A percentile compares a stretch with the other conserved stretches of the same genome.
Evolutionary conservation across 768 basidiomycete genomes (phyloP).

Genomic region (Lactifluus hygrophoroides): DNA sequence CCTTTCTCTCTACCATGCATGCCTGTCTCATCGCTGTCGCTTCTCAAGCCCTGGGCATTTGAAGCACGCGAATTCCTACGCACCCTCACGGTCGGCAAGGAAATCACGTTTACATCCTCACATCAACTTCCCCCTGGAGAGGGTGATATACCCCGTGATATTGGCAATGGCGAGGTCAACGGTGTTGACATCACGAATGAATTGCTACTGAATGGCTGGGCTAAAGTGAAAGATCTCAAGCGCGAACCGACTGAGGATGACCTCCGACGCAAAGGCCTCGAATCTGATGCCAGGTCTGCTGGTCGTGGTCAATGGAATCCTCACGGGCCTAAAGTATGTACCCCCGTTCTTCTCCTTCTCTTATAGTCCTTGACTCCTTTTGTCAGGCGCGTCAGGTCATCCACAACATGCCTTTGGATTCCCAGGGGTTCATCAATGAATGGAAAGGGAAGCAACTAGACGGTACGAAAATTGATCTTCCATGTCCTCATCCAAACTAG

Average conservation of each 20-base stretch:
- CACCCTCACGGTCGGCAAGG: conserved; percentile 78
- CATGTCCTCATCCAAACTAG: conserved; percentile 8
- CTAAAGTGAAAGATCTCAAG: conserved; percentile 80
- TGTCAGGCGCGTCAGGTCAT: conserved; percentile 61
- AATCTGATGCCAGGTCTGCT: conserved; percentile 65
- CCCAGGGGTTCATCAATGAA: conserved; percentile 80
- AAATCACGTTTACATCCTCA: conserved; percentile 74
- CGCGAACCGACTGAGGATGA: conserved; percentile 79
- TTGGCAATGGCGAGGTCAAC: conserved; percentile 66
- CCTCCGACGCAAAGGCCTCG: conserved; percentile 57
- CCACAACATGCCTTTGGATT: conserved; percentile 84
- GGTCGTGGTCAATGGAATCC: conserved; percentile 83
- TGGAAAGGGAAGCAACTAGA: conserved; percentile 90
- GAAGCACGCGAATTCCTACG: conserved; percentile 92
- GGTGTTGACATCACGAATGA: conserved; percentile 68
- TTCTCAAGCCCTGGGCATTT: conserved; percentile 72
- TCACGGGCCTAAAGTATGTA: conserved; percentile 57
- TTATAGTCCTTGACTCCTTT: conserved; percentile 7
- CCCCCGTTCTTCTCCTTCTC: neutral
- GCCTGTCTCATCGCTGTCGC: conserved; percentile 2
- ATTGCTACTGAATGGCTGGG: conserved; percentile 87
- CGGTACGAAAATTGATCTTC: conserved; percentile 38
- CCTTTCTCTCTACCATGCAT: neutral
- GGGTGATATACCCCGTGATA: conserved; percentile 70
- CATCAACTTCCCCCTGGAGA: conserved; percentile 65